Conservation (phyloP, 2,329 filamentous ascomycete genomes). For the Grosmannia penicillata region DNA sequence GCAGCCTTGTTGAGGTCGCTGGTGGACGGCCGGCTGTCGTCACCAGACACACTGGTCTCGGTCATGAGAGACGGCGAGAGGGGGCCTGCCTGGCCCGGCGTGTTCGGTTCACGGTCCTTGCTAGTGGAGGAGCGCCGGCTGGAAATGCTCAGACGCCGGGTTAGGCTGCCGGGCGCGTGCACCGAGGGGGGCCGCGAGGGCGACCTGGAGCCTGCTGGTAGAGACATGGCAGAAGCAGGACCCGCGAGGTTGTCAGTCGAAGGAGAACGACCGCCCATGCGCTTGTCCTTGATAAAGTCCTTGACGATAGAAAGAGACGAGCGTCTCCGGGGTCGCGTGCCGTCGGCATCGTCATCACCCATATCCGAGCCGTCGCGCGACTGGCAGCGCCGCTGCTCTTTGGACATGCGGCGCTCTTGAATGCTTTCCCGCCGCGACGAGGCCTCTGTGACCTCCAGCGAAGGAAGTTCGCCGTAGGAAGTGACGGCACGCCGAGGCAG, state of each 20-base stretch:
- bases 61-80: conserved; percentile 26
- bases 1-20: conserved; percentile 18
- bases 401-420: conserved; percentile 32
- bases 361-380: conserved; percentile 17
- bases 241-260: conserved; percentile 26
- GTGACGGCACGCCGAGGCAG: conserved; percentile 12
- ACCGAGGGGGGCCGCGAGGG: conserved; percentile 32
- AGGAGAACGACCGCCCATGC: conserved; percentile 26
- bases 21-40: conserved; percentile 26
- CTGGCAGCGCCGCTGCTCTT: conserved; percentile 21
- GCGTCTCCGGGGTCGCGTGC: conserved; percentile 24
- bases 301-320: conserved; percentile 46
- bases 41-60: conserved; percentile 30
- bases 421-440: conserved; percentile 27
- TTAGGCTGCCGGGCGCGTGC: conserved; percentile 35
- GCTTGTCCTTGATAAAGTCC: conserved; percentile 46
- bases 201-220: conserved; percentile 21
- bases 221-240: conserved; percentile 12
- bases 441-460: conserved; percentile 6
- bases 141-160: conserved; percentile 49
- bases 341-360: conserved; percentile 15
- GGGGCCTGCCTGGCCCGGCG: conserved; percentile 12
- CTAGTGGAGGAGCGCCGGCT: conserved; percentile 39
- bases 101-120: conserved; percentile 21
- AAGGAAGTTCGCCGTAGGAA: not conserved